phyloP scores from a whole-genome alignment of 306 rosid species.

The Rosa lucieae region DNA sequence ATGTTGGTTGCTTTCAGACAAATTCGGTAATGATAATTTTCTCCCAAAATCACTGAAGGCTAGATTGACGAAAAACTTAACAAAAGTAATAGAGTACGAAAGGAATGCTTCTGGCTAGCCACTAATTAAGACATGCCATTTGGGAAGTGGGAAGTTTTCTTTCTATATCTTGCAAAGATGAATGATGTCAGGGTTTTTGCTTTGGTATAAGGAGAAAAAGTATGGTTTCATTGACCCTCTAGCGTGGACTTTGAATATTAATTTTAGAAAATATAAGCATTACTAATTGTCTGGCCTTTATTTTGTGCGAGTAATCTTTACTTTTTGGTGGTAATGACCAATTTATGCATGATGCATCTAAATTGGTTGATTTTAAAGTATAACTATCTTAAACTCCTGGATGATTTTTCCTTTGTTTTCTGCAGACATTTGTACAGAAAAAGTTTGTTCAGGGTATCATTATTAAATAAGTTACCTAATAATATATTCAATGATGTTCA shows the following conservation, averaged over 20 bases:
- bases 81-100: not conserved
- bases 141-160: not conserved
- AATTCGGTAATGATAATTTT: not conserved
- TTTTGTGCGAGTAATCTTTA: not conserved
- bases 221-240: not conserved
- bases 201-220: not conserved
- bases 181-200: not conserved
- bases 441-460: not conserved
- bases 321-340: not conserved
- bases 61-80: not conserved
- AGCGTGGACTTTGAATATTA: conserved; percentile 6
- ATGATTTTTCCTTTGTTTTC: not conserved
- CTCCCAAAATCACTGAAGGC: not conserved
- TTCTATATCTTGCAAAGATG: not conserved
- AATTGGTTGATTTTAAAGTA: not conserved
- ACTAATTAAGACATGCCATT: not conserved
- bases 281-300: not conserved
- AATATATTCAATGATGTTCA: not conserved
- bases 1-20: not conserved
- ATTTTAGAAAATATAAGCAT: not conserved
- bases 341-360: not conserved
- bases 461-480: not conserved
- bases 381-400: not conserved
- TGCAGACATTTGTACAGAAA: not conserved
- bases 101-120: not conserved